Conservation (phyloP, 2,329 filamentous ascomycete species). For the Exutisphaerella laricina region DNA sequence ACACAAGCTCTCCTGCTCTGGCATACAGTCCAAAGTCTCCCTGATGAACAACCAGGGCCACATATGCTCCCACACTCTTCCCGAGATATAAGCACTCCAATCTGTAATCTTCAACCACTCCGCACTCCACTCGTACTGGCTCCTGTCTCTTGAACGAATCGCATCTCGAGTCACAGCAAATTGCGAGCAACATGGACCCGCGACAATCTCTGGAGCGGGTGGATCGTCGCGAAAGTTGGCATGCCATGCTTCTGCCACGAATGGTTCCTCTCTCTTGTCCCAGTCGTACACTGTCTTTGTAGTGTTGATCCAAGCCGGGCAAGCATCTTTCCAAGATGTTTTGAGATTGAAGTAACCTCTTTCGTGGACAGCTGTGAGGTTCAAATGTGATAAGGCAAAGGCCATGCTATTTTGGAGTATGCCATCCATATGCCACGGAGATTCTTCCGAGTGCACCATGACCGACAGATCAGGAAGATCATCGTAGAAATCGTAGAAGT, state of each 20-base stretch:
- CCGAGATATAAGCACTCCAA: constrained; percentile 15
- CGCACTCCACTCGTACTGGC: constrained; percentile 15
- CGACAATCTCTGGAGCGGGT: constrained; percentile 16
- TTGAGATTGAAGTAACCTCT: constrained; percentile 21
- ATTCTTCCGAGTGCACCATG: constrained; percentile 18
- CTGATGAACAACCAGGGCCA: constrained; percentile 20
- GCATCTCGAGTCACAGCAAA: constrained; percentile 17
- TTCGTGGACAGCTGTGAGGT: constrained; percentile 16
- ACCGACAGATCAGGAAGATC: constrained; percentile 17
- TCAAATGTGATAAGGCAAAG: constrained; percentile 16
- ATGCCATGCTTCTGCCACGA: constrained; percentile 14
- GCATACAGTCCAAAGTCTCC: constrained; percentile 13
- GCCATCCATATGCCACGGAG: constrained; percentile 19
- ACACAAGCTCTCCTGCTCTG: constrained; percentile 15
- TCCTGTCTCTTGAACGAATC: constrained; percentile 9
- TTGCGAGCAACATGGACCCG: constrained; percentile 22
- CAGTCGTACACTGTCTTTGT: constrained; percentile 13
- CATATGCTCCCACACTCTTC: constrained; percentile 22
- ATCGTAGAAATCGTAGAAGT: constrained; percentile 21
- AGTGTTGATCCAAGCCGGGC: constrained; percentile 20
- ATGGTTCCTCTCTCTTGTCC: constrained; percentile 19
- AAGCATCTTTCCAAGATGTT: constrained; percentile 19
- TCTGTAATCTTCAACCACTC: constrained; percentile 12
- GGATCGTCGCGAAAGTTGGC: constrained; percentile 17
- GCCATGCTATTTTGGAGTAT: constrained; percentile 13